A percentile compares a stretch with the other conserved stretches of the same genome.
These are phyloP conservation scores for Phytophthora brassicae DNA, from an alignment of 352 stramenopile species.

Conservation along the genomic window DNA sequence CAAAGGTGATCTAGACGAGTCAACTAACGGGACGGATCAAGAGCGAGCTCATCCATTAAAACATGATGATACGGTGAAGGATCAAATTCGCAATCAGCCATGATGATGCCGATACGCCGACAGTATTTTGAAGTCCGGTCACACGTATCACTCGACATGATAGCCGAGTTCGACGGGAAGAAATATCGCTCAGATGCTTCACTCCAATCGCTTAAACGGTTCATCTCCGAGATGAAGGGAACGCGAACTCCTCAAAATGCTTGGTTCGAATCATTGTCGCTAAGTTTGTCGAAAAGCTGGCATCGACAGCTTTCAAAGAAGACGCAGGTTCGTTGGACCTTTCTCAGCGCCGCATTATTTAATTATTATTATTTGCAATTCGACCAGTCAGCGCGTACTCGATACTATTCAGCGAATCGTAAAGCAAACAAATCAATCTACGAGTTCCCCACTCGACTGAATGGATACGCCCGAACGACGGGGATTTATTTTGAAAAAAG, in stretches of 20 bases:
- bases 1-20: no score
- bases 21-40: no score
- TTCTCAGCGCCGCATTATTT: not conserved
- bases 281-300: not conserved
- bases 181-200: not conserved
- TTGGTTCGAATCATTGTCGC: constrained; percentile 10
- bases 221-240: constrained; percentile 19
- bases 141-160: not conserved
- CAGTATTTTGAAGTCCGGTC: not conserved
- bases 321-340: not conserved
- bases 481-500: constrained; percentile 1
- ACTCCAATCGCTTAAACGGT: constrained; percentile 9
- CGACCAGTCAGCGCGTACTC: no score
- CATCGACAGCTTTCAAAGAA: not conserved
- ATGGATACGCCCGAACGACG: constrained; percentile 23
- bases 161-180: not conserved
- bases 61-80: no score
- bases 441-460: not conserved
- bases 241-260: not conserved
- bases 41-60: no score
- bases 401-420: not conserved
- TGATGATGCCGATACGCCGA: no score
- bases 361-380: no score
- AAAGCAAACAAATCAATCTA: not conserved
- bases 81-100: no score